Base-by-base conservation (phyloP, 805 yeast genomes). In the Pichia heedii region DNA sequence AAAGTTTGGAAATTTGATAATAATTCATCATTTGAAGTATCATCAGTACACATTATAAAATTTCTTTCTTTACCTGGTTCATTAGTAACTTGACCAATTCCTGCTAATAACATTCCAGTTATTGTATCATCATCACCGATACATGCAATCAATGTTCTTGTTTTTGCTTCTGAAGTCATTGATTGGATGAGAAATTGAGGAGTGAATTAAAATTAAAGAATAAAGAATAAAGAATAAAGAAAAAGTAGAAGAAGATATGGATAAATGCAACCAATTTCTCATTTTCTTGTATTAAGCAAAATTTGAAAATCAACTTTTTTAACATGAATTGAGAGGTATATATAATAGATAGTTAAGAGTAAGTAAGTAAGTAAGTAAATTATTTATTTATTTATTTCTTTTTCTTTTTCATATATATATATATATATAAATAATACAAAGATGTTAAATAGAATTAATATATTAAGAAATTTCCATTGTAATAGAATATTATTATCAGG, bases 101-200 rank as follows among this genome's bases (percentile, higher is more conserved):
- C 98, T 1, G 98, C 98, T 46, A 93, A 73, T 30, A 93, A 71
- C 72, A 93, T 76, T 3, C 98, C 98, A 2, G 98, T 93, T 47
- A 93, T 89, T 20, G 97, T 84, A 60, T 93, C 97, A 67, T 93
- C 98, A 58, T 93, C 98, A 16, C 97, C 98, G 57, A 93, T 87
- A 33, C 89, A 95, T 12, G 97, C 97, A 46, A 93, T 70, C 53
- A 89, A 72, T 33, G 83, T 75, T 57, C 98, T 81, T 60, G 88
- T 84, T 41, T 56, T 57, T 39, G 54, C 33, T 32, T 45, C 41
- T 5, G 43, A 35, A 36, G 46, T 19, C 46, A 43, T 40, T 41
- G 26, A n/a, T n/a, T n/a, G n/a, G n/a, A n/a, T n/a, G n/a, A n/a
- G n/a, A n/a, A n/a, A n/a, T n/a, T n/a, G n/a, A n/a, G n/a, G n/a